Percentiles rank a stretch among this genome's conserved stretches.
Evolutionary conservation across 768 basidiomycete species (phyloP).

Genomic region (Termitomyces sp.): DNA sequence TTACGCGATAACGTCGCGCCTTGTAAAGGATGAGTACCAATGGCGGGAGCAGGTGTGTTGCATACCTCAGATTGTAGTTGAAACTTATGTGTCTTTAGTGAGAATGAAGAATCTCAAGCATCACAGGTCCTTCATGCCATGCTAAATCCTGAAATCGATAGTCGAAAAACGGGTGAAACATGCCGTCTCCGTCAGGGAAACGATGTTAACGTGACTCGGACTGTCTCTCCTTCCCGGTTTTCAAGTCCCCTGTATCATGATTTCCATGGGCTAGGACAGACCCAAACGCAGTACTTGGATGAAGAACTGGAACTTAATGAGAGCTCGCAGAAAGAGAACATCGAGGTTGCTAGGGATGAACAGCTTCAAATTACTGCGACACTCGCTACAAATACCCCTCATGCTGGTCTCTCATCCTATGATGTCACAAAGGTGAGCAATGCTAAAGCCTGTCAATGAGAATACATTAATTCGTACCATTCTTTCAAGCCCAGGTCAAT

Average conservation of each 20-base stretch:
- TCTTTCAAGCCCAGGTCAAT: constrained; percentile 18
- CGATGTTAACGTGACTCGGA: constrained; percentile 20
- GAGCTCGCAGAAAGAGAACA: constrained; percentile 53
- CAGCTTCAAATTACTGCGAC: background rate
- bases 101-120: constrained; percentile 45
- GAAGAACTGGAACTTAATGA: constrained; percentile 28
- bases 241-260: constrained; percentile 40
- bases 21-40: constrained; percentile 28
- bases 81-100: constrained; percentile 24
- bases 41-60: constrained; percentile 28
- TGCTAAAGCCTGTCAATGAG: constrained; percentile 12
- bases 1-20: constrained; percentile 8
- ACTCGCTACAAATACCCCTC: constrained; percentile 16
- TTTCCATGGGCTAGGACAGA: constrained; percentile 55
- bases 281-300: constrained; percentile 38
- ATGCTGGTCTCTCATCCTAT: constrained; percentile 20
- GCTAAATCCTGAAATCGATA: constrained; percentile 23
- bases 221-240: constrained; percentile 30
- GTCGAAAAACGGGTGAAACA: constrained; percentile 12
- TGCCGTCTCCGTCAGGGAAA: constrained; percentile 13
- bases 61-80: background rate
- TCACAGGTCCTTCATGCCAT: constrained; percentile 47
- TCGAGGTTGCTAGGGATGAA: constrained; percentile 14
- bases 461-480: constrained; percentile 4
- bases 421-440: constrained; percentile 19